Percentiles rank a stretch among this genome's conserved stretches.
phyloP scores from a whole-genome alignment of 345 rosid species.

The Carallia brachiata region DNA sequence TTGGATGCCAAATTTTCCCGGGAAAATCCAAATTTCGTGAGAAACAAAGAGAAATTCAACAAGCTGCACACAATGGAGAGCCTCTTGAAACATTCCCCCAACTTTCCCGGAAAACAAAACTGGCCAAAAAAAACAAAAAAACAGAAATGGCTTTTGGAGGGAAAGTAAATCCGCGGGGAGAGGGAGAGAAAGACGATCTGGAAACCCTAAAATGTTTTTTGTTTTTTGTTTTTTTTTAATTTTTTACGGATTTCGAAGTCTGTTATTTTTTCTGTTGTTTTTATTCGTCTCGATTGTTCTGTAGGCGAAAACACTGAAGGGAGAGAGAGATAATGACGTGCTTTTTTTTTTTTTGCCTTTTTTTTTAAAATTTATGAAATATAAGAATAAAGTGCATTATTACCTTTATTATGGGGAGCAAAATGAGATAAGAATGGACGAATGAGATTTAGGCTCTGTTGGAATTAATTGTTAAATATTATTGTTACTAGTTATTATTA shows the following conservation, averaged over 20 bases:
- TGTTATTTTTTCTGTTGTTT: not conserved
- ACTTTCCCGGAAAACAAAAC: not conserved
- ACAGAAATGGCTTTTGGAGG: slow-evolving; percentile 27
- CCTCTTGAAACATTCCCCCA: not conserved
- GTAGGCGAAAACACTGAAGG: not conserved
- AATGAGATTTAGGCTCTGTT: too few relatives aligned
- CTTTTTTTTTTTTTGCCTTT: not conserved
- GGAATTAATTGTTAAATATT: too few relatives aligned
- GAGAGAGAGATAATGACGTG: not conserved
- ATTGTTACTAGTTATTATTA: too few relatives aligned
- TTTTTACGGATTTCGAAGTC: not conserved
- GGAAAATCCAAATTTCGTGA: slow-evolving; percentile 15
- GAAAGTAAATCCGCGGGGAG: slow-evolving; percentile 21
- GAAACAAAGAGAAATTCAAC: slow-evolving; percentile 10
- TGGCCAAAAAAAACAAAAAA: not conserved
- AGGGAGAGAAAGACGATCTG: not conserved
- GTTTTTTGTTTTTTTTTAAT: not conserved
- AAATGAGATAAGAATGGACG: too few relatives aligned
- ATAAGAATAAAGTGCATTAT: too few relatives aligned
- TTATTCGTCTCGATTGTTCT: slow-evolving; percentile 11
- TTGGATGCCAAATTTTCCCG: slow-evolving; percentile 21
- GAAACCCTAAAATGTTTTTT: slow-evolving; percentile 31
- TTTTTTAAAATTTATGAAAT: too few relatives aligned
- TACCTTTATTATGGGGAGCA: too few relatives aligned
- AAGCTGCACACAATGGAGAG: not conserved